A percentile compares a stretch with the other conserved stretches of the same genome.
Conservation (phyloP, 768 basidiomycete genomes). For the Mycena haematopus region DNA sequence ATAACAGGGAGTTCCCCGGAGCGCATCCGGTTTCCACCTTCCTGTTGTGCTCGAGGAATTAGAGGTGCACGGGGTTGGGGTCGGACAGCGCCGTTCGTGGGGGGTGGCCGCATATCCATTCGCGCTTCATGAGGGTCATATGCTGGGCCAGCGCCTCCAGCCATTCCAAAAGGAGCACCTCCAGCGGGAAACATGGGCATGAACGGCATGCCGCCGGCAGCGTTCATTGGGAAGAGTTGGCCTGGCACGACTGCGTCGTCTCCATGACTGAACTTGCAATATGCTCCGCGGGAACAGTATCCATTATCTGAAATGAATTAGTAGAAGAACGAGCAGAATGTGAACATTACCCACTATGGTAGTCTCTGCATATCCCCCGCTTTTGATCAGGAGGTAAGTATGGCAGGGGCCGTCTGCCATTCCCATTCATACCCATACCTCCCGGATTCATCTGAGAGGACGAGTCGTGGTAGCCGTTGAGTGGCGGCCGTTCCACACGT, state of each 20-base stretch:
- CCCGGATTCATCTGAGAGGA: slow-evolving; percentile 43
- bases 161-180: slow-evolving; percentile 61
- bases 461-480: slow-evolving; percentile 35
- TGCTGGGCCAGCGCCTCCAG: slow-evolving; percentile 48
- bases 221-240: slow-evolving; percentile 66
- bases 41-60: slow-evolving; percentile 60
- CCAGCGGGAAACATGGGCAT: slow-evolving; percentile 71
- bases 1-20: slow-evolving; percentile 85
- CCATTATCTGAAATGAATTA: slow-evolving; percentile 70
- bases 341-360: slow-evolving; percentile 73
- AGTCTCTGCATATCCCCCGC: slow-evolving; percentile 87
- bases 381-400: slow-evolving; percentile 78
- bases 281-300: slow-evolving; percentile 86
- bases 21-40: slow-evolving; percentile 52
- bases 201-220: slow-evolving; percentile 57
- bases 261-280: slow-evolving; percentile 93
- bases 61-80: slow-evolving; percentile 61
- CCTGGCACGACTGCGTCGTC: slow-evolving; percentile 84
- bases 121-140: slow-evolving; percentile 83
- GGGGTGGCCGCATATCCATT: slow-evolving; percentile 81
- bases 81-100: slow-evolving; percentile 41
- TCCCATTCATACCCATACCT: slow-evolving; percentile 47
- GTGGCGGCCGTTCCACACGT: slow-evolving; percentile 38
- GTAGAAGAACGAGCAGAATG: slow-evolving; percentile 4
- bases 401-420: slow-evolving; percentile 57